A percentile compares a stretch with the other conserved stretches of the same genome.
Conservation (phyloP, 140 eudicot species). For the Cichorium intybus region DNA sequence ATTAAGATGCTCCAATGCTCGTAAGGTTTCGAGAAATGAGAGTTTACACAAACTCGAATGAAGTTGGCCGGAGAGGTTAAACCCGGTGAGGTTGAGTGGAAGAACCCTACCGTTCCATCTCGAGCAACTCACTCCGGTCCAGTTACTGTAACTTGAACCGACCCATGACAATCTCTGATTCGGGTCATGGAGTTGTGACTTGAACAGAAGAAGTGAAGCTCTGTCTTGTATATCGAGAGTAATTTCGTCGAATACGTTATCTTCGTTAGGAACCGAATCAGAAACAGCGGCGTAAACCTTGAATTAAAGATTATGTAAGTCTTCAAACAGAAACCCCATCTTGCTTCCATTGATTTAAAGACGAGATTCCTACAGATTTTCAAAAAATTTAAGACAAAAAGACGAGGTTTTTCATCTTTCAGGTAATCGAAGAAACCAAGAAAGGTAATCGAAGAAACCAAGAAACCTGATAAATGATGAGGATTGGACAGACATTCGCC, state of each 20-base stretch:
- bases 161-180: constrained; percentile 58
- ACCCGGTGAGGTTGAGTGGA: constrained; percentile 57
- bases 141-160: constrained; percentile 53
- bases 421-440: background rate
- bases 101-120: constrained; percentile 63
- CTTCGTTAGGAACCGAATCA: constrained; percentile 16
- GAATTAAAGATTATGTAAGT: constrained; percentile 16
- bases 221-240: constrained; percentile 41
- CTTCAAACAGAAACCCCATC: constrained; percentile 25
- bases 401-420: constrained; percentile 24
- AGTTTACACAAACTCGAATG: constrained; percentile 70
- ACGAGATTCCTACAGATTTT: background rate
- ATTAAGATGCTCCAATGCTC: constrained; percentile 62
- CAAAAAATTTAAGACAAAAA: background rate
- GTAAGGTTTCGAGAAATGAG: constrained; percentile 55
- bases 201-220: constrained; percentile 56
- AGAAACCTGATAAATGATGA: background rate
- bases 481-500: constrained; percentile 16
- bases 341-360: constrained; percentile 34
- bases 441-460: no score
- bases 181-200: constrained; percentile 65
- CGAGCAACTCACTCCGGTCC: constrained; percentile 67
- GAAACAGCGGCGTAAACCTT: constrained; percentile 9
- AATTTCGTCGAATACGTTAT: constrained; percentile 22
- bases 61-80: constrained; percentile 55